Conservation (phyloP, 371 early-diverging fungal genomes). For the Enterocytospora artemiae region DNA sequence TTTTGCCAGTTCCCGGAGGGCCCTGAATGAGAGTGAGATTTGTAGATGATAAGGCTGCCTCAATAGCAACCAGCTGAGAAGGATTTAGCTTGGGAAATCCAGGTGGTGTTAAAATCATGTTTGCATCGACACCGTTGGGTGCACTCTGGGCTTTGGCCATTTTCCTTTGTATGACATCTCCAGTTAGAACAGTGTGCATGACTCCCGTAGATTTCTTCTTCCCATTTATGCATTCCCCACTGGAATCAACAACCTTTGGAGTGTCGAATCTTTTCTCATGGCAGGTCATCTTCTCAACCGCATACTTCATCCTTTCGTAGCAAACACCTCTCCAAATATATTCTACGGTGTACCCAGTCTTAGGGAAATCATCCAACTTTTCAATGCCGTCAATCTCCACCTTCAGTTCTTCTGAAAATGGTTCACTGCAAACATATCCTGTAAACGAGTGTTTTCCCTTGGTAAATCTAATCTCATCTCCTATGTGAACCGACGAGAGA, state of each 20-base stretch:
- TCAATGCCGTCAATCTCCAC: constrained; percentile 67
- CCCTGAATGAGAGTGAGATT: constrained; percentile 91
- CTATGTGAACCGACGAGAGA: too few species aligned
- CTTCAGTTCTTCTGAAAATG: constrained; percentile 83
- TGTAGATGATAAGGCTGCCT: constrained; percentile 69
- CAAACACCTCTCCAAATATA: constrained; percentile 93
- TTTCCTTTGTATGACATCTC: constrained; percentile 68
- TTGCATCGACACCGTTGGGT: constrained; percentile 59
- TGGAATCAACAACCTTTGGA: too few species aligned
- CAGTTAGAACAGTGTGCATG: constrained; percentile 78
- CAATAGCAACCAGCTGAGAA: constrained; percentile 83
- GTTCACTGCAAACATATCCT: constrained; percentile 74
- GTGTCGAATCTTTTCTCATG: too few species aligned
- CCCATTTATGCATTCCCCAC: too few species aligned
- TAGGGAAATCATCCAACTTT: constrained; percentile 69
- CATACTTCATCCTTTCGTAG: constrained; percentile 63
- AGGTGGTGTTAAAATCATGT: too few species aligned
- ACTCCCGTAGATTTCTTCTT: constrained; percentile 56
- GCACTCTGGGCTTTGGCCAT: constrained; percentile 6
- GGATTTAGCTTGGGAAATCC: constrained; percentile 85
- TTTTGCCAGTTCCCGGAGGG: constrained; percentile 65
- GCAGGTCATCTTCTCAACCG: constrained; percentile 29
- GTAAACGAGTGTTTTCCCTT: constrained; percentile 71
- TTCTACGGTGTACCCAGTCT: constrained; percentile 84
- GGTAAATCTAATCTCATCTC: constrained; percentile 77